phyloP scores from a whole-genome alignment of 78 protist species.

The Ministeria vibrans region DNA sequence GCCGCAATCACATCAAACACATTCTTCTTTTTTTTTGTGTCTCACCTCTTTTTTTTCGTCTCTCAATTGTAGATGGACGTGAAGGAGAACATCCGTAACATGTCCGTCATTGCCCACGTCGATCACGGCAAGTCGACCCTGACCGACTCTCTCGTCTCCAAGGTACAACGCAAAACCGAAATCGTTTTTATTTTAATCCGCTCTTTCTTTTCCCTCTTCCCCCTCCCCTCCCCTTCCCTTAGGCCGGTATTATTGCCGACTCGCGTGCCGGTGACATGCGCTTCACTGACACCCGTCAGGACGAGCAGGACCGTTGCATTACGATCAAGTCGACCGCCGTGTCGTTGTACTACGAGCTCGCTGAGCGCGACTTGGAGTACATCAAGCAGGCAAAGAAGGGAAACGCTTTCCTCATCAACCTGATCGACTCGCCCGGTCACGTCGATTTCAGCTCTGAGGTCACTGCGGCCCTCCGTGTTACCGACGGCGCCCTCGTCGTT shows the following conservation, averaged over 20 bases:
- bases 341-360: slow-evolving; percentile 82
- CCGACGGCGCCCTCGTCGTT: slow-evolving; percentile 99
- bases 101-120: slow-evolving; percentile 96
- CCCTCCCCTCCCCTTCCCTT: no score
- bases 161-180: no score
- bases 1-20: no score
- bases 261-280: slow-evolving; percentile 93
- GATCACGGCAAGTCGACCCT: slow-evolving; percentile 96
- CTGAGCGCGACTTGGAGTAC: slow-evolving; percentile 39
- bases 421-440: slow-evolving; percentile 98
- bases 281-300: slow-evolving; percentile 91
- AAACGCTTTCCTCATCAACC: slow-evolving; percentile 87
- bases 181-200: no score
- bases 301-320: slow-evolving; percentile 97
- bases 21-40: no score
- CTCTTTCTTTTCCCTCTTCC: no score
- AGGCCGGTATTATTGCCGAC: slow-evolving; percentile 98
- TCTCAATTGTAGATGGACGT: slow-evolving; percentile 91
- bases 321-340: slow-evolving; percentile 98
- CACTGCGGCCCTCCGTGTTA: slow-evolving; percentile 99
- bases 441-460: slow-evolving; percentile 98
- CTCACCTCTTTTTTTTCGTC: no score
- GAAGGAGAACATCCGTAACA: slow-evolving; percentile 88
- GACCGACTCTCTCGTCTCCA: slow-evolving; percentile 95
- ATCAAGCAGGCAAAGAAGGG: slow-evolving; percentile 13